A percentile compares a stretch with the other conserved stretches of the same genome.
phyloP scores from a whole-genome alignment of 768 basidiomycete genomes.

The Rhodosporidiobolus sp. region DNA sequence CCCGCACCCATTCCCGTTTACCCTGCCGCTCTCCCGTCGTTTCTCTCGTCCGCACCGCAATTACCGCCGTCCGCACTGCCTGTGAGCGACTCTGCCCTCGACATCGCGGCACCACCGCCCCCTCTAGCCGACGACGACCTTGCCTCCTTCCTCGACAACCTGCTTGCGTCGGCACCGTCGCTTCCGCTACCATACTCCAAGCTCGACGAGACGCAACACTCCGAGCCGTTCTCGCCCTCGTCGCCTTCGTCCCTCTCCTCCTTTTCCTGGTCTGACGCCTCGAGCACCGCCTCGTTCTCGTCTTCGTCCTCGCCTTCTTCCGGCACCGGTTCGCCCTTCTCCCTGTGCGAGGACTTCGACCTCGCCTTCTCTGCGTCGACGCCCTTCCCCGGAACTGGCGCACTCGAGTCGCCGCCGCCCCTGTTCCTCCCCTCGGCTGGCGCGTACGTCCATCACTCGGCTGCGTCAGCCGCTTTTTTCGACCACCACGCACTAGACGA shows the following conservation, averaged over 20 bases:
- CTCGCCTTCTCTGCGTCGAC: not conserved
- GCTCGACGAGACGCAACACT: not conserved
- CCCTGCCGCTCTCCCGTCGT: not conserved
- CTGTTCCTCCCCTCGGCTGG: no score
- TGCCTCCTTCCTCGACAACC: not conserved
- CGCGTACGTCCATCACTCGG: no score
- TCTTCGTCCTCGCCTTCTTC: not conserved
- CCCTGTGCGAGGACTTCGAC: conserved; percentile 10
- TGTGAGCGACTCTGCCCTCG: not conserved
- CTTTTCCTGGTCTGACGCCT: not conserved
- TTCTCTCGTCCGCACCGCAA: not conserved
- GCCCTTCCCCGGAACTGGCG: not conserved
- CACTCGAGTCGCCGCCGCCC: no score
- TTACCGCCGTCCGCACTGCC: not conserved
- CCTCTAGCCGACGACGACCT: not conserved
- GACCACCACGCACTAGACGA: no score
- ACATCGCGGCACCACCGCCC: not conserved
- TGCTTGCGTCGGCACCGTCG: no score
- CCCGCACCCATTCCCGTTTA: not conserved
- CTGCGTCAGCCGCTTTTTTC: no score
- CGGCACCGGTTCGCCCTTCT: not conserved
- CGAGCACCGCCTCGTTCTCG: not conserved
- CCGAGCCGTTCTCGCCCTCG: not conserved
- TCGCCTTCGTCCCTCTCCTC: not conserved
- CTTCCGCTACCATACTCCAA: no score